Evolutionary conservation across 1,284 basidiomycete genomes (phyloP).

Genomic region (Neonothopanus nambi): DNA sequence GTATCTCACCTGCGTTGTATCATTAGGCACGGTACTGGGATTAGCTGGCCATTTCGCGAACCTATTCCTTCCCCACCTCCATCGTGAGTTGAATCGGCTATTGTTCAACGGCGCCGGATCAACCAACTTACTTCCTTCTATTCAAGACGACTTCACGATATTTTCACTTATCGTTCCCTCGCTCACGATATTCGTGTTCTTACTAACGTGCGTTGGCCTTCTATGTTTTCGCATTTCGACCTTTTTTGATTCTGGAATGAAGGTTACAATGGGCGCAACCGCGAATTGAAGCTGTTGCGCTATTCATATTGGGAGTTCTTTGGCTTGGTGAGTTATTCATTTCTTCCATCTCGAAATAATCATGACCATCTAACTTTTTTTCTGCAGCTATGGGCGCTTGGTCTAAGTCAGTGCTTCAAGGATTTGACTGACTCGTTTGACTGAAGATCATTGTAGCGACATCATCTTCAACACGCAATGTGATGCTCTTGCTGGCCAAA

Average conservation of each 20-base stretch:
- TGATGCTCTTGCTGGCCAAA: slow-evolving; percentile 48
- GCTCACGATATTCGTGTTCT: slow-evolving; percentile 58
- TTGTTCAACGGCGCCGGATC: too few species aligned
- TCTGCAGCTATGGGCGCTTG: slow-evolving; percentile 69
- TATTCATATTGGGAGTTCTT: slow-evolving; percentile 57
- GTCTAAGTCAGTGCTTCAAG: slow-evolving; percentile 53
- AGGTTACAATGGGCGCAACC: slow-evolving; percentile 73
- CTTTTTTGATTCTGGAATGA: slow-evolving; percentile 5
- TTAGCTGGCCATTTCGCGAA: slow-evolving; percentile 63
- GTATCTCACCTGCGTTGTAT: slow-evolving; percentile 1
- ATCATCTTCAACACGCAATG: slow-evolving; percentile 68
- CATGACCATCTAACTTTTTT: slow-evolving; percentile 10
- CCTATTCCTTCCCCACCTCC: slow-evolving; percentile 60
- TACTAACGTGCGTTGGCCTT: slow-evolving; percentile 47
- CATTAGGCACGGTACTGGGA: slow-evolving; percentile 59
- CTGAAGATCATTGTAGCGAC: slow-evolving; percentile 45
- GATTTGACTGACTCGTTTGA: too few species aligned
- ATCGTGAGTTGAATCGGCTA: slow-evolving; percentile 48
- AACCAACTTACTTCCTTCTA: slow-evolving; percentile 3
- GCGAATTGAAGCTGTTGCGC: slow-evolving; percentile 52
- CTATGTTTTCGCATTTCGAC: not conserved
- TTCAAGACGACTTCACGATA: slow-evolving; percentile 72
- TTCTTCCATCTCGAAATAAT: slow-evolving; percentile 1
- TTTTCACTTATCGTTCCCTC: slow-evolving; percentile 66
- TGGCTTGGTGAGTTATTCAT: slow-evolving; percentile 60